Evolutionary conservation across 805 yeast species (phyloP).

Genomic region (Saccharomycopsis sp.): DNA sequence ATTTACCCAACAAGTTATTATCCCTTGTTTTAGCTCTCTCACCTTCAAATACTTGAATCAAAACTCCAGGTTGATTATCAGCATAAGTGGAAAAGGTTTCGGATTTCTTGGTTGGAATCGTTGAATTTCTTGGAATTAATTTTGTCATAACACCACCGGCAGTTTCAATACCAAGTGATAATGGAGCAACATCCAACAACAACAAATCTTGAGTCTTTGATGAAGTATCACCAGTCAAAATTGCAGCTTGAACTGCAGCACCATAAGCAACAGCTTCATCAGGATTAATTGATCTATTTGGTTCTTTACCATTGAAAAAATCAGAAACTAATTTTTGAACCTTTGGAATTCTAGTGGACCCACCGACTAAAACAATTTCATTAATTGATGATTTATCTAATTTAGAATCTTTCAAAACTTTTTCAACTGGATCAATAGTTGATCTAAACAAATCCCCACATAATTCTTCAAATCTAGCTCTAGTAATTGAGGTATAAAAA

Average conservation of each 20-base stretch:
- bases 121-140: conserved; percentile 93
- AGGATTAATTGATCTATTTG: conserved; percentile 93
- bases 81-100: conserved; percentile 95
- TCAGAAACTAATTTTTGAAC: conserved; percentile 92
- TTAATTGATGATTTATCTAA: conserved; percentile 83
- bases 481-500: conserved; percentile 91
- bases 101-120: conserved; percentile 96
- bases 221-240: conserved; percentile 91
- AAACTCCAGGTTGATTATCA: conserved; percentile 98
- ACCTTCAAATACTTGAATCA: conserved; percentile 97
- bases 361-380: conserved; percentile 95
- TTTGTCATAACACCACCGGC: conserved; percentile 99
- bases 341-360: conserved; percentile 97
- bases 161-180: conserved; percentile 95
- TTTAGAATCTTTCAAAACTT: conserved; percentile 86
- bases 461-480: conserved; percentile 96
- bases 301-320: conserved; percentile 96
- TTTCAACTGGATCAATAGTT: conserved; percentile 91
- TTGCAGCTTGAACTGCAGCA: conserved; percentile 98
- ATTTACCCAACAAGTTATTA: conserved; percentile 94
- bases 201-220: conserved; percentile 93
- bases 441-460: conserved; percentile 93
- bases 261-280: conserved; percentile 99
- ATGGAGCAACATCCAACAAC: conserved; percentile 94
- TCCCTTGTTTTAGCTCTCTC: conserved; percentile 95